Evolutionary conservation across 1,139 yeast genomes (phyloP).

Genomic region (Debaryomycetaceae sp.): DNA sequence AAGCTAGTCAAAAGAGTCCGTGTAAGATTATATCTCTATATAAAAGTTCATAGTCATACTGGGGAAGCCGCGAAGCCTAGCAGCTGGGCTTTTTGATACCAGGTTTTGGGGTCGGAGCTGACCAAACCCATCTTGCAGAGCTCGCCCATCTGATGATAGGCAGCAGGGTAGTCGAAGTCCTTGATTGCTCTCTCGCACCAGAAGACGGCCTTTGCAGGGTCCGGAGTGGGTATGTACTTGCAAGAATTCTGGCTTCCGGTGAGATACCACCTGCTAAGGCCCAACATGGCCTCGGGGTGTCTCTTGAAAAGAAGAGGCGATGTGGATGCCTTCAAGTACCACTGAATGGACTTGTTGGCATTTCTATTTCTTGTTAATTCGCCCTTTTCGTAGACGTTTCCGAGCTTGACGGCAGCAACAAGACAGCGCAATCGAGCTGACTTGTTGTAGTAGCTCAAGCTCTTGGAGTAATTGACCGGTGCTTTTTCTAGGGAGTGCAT

Average conservation of each 20-base stretch:
- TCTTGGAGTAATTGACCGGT: constrained; percentile 53
- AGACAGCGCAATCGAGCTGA: constrained; percentile 78
- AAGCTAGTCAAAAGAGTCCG: too few species aligned
- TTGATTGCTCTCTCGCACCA: constrained; percentile 91
- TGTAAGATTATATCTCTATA: too few species aligned
- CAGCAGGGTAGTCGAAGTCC: constrained; percentile 68
- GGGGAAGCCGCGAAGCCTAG: constrained; percentile 11
- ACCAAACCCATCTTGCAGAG: constrained; percentile 81
- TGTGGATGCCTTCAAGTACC: constrained; percentile 82
- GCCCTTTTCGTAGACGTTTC: constrained; percentile 85
- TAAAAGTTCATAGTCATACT: not conserved
- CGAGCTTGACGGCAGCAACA: constrained; percentile 82
- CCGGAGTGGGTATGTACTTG: constrained; percentile 54
- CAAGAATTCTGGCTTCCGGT: constrained; percentile 67
- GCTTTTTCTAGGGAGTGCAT: constrained; percentile 32
- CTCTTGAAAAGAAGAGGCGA: constrained; percentile 51
- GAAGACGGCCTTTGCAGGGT: constrained; percentile 73
- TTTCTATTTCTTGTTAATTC: constrained; percentile 64
- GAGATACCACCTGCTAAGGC: constrained; percentile 88
- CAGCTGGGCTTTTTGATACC: constrained; percentile 23
- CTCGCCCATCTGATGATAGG: constrained; percentile 81
- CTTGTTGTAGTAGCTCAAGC: constrained; percentile 66
- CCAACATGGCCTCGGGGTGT: constrained; percentile 85
- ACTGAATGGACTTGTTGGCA: constrained; percentile 75
- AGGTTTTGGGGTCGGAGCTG: constrained; percentile 28